phyloP scores from a whole-genome alignment of 768 basidiomycete genomes.

The Suillus weaverae region DNA sequence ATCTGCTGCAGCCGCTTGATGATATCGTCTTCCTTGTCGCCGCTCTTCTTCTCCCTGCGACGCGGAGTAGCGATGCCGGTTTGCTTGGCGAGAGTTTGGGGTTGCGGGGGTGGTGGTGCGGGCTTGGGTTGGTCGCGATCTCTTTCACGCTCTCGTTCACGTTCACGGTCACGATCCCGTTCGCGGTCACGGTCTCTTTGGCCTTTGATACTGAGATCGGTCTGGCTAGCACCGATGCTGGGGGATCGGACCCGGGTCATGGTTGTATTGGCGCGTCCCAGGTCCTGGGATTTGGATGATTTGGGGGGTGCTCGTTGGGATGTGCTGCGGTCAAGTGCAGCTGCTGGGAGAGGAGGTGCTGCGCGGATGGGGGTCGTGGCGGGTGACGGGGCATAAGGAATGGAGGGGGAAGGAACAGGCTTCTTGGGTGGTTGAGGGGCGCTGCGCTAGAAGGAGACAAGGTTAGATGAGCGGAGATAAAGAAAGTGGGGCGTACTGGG shows the following conservation, averaged over 20 bases:
- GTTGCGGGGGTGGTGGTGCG: conserved; percentile 42
- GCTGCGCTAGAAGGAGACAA: conserved; percentile 31
- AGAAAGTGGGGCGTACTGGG: conserved; percentile 43
- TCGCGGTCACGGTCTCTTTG: conserved; percentile 18
- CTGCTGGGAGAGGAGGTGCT: conserved; percentile 69
- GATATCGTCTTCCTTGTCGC: conserved; percentile 79
- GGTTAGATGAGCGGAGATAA: conserved; percentile 6
- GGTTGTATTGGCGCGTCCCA: conserved; percentile 69
- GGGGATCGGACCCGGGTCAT: conserved; percentile 39
- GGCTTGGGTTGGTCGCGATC: conserved; percentile 50
- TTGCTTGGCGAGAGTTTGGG: conserved; percentile 57
- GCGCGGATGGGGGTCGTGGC: conserved; percentile 60
- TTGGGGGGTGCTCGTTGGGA: conserved; percentile 77
- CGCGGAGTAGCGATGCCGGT: conserved; percentile 79
- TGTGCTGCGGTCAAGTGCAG: conserved; percentile 81
- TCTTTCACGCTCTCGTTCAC: conserved; percentile 20
- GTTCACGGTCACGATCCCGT: conserved; percentile 38
- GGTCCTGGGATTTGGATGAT: conserved; percentile 40
- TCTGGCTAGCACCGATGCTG: conserved; percentile 38
- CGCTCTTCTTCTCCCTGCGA: conserved; percentile 75
- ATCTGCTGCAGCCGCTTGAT: conserved; percentile 89
- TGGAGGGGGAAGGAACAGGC: conserved; percentile 27
- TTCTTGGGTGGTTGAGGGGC: conserved; percentile 46
- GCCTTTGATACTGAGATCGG: conserved; percentile 55
- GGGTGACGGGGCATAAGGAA: conserved; percentile 42